A percentile compares a stretch with the other conserved stretches of the same genome.
Conservation (phyloP, 2,329 filamentous ascomycete genomes). For the Fusarium buharicum region DNA sequence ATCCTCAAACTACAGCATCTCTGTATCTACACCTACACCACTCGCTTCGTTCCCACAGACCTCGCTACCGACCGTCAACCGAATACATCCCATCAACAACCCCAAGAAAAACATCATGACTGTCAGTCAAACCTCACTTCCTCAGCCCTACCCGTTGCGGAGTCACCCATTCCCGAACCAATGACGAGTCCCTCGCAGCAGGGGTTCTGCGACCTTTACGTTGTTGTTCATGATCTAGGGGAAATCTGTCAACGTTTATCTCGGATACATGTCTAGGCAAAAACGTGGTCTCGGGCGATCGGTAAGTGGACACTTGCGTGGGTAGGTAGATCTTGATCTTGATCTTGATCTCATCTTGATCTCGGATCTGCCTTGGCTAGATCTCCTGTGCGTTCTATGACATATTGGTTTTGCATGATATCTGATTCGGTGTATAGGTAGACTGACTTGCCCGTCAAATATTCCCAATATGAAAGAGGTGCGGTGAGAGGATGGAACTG, state of each 20-base stretch:
- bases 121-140: constrained; percentile 30
- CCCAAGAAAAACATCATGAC: constrained; percentile 37
- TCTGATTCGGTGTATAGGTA: not conserved
- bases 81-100: constrained; percentile 25
- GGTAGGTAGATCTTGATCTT: constrained; percentile 30
- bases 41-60: not conserved
- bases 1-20: not conserved
- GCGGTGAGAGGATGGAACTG: not conserved
- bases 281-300: constrained; percentile 33
- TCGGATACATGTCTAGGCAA: constrained; percentile 4
- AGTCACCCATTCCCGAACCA: constrained; percentile 33
- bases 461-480: not conserved
- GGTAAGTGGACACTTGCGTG: constrained; percentile 36
- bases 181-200: constrained; percentile 29
- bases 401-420: constrained; percentile 21
- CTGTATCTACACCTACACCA: not conserved
- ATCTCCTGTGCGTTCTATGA: constrained; percentile 23
- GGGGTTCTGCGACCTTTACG: constrained; percentile 33
- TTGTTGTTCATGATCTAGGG: constrained; percentile 9
- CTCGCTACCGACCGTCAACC: not conserved
- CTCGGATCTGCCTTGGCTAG: constrained; percentile 29
- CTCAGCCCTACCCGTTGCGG: constrained; percentile 42
- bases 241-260: constrained; percentile 14
- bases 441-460: not conserved
- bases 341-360: constrained; percentile 25